These are phyloP conservation scores for Lobulomyces angularis DNA, from an alignment of 192 early-diverging fungal genomes.

Conservation along the genomic window DNA sequence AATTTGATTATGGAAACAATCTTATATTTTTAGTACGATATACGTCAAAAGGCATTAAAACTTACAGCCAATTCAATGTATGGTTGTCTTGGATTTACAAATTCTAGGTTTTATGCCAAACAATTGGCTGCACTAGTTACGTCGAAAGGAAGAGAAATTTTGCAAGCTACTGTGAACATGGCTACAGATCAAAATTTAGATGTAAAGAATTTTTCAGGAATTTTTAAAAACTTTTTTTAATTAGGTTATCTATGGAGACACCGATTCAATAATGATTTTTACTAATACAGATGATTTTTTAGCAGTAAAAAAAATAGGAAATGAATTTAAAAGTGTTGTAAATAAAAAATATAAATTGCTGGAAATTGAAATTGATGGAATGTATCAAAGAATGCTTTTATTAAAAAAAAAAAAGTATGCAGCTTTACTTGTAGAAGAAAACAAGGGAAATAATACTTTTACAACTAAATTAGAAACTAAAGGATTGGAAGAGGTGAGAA, in stretches of 20 bases:
- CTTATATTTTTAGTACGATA: slow-evolving; percentile 59
- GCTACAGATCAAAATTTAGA: slow-evolving; percentile 68
- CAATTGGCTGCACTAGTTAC: slow-evolving; percentile 97
- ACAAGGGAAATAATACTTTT: slow-evolving; percentile 10
- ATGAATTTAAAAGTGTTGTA: slow-evolving; percentile 66
- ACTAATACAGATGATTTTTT: slow-evolving; percentile 61
- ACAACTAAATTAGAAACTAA: slow-evolving; percentile 60
- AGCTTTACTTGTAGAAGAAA: slow-evolving; percentile 54
- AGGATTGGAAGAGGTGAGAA: slow-evolving; percentile 87
- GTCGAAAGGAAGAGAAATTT: slow-evolving; percentile 83
- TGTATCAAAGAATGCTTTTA: slow-evolving; percentile 78
- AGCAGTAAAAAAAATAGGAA: slow-evolving; percentile 67
- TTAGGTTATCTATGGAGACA: slow-evolving; percentile 96
- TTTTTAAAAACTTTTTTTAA: slow-evolving; percentile 1
- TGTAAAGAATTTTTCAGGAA: slow-evolving; percentile 16
- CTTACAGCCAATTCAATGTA: slow-evolving; percentile 99
- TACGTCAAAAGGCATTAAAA: slow-evolving; percentile 88
- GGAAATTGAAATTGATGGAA: slow-evolving; percentile 94
- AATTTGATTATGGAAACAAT: slow-evolving; percentile 10
- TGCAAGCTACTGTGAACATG: slow-evolving; percentile 83
- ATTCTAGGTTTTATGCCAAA: slow-evolving; percentile 93
- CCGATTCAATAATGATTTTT: slow-evolving; percentile 97
- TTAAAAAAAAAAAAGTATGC: slow-evolving; percentile 99
- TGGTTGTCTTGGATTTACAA: slow-evolving; percentile 85
- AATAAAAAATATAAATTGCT: slow-evolving; percentile 88